These are phyloP conservation scores for Cerrena zonata DNA, from an alignment of 1,284 basidiomycete genomes.

Conservation along the genomic window DNA sequence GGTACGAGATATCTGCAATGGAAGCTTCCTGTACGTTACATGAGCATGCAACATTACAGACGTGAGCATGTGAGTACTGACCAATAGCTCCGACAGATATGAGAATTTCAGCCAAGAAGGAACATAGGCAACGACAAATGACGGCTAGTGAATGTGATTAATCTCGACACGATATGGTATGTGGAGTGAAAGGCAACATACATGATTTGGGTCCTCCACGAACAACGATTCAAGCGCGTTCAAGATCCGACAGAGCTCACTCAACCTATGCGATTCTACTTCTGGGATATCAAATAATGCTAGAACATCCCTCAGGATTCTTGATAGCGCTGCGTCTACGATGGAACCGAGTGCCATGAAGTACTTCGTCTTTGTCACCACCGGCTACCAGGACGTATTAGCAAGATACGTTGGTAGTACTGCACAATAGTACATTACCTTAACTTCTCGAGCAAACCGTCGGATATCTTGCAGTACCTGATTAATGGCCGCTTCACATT, in stretches of 20 bases:
- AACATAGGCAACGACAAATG: constrained; percentile 70
- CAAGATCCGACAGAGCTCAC: constrained; percentile 76
- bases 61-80: constrained; percentile 34
- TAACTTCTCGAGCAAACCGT: constrained; percentile 62
- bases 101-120: constrained; percentile 93
- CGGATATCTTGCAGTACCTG: constrained; percentile 66
- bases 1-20: constrained; percentile 88
- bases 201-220: constrained; percentile 56
- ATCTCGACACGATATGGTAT: no score
- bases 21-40: constrained; percentile 67
- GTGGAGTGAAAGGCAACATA: constrained; percentile 26
- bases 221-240: constrained; percentile 79
- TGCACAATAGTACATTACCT: constrained; percentile 40
- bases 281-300: constrained; percentile 87
- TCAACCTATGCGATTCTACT: constrained; percentile 79
- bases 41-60: constrained; percentile 10
- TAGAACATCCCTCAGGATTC: constrained; percentile 72
- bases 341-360: constrained; percentile 69
- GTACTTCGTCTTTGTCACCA: constrained; percentile 62
- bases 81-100: constrained; percentile 85
- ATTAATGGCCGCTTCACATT: constrained; percentile 70
- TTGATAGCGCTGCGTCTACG: constrained; percentile 65
- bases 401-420: not conserved
- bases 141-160: no score
- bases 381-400: constrained; percentile 30